phyloP scores from a whole-genome alignment of 1,284 basidiomycete species.

The Calocybe gambosa region DNA sequence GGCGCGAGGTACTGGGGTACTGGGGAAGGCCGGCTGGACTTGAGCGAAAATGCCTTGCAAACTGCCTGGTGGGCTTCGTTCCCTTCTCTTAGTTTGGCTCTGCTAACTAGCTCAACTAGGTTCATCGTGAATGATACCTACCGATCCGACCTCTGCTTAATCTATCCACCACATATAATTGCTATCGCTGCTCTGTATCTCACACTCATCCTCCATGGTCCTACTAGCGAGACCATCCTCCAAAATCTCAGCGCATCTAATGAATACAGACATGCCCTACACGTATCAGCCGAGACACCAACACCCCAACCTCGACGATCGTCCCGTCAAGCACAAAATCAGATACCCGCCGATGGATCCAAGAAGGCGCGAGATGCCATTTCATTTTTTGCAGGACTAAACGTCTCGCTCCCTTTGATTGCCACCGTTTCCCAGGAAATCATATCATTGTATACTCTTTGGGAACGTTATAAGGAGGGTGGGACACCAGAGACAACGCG shows the following conservation, averaged over 20 bases:
- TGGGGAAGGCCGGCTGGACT: constrained; percentile 61
- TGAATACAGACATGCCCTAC: constrained; percentile 9
- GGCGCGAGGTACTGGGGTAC: constrained; percentile 71
- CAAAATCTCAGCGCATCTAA: constrained; percentile 22
- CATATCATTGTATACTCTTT: constrained; percentile 80
- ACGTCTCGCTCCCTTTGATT: constrained; percentile 78
- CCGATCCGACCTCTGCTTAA: constrained; percentile 82
- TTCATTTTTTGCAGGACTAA: constrained; percentile 79
- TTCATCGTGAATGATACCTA: constrained; percentile 97
- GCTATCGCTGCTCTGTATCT: constrained; percentile 90
- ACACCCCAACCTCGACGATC: constrained; percentile 45
- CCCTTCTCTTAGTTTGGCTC: background rate
- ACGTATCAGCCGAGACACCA: constrained; percentile 14
- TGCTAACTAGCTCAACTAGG: constrained; percentile 38
- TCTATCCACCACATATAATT: constrained; percentile 92
- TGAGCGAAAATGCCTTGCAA: constrained; percentile 65
- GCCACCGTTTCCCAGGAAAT: constrained; percentile 91
- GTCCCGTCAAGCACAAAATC: constrained; percentile 33
- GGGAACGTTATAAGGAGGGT: constrained; percentile 76
- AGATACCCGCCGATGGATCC: constrained; percentile 14
- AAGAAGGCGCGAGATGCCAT: constrained; percentile 64
- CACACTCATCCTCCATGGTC: constrained; percentile 64
- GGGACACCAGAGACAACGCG: constrained; percentile 25
- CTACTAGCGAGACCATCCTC: constrained; percentile 39
- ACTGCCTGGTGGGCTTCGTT: constrained; percentile 57